Evolutionary conservation across 305 asterid species (phyloP).

Genomic region (Solanum chacoense): DNA sequence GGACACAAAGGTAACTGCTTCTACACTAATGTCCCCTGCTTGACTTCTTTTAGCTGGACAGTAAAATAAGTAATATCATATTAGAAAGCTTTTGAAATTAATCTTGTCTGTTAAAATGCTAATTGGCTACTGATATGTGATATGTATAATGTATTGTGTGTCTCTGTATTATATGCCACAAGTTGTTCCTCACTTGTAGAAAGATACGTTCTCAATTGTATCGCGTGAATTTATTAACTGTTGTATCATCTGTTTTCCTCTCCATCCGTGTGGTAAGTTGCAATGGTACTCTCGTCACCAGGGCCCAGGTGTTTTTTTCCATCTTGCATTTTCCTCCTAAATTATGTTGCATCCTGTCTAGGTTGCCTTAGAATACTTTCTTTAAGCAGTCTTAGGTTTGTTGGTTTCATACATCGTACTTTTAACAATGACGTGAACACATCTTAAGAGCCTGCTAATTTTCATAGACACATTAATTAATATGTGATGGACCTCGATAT

Average conservation of each 20-base stretch:
- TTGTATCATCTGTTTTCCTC: not conserved
- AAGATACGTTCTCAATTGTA: not conserved
- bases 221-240: not conserved
- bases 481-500: not conserved
- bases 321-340: not conserved
- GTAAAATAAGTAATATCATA: not conserved
- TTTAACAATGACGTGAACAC: not conserved
- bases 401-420: not conserved
- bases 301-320: not conserved
- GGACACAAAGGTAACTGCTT: conserved; percentile 38
- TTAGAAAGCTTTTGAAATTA: not conserved
- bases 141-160: not conserved
- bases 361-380: not conserved
- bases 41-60: not conserved
- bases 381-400: not conserved
- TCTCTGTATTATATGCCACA: not conserved
- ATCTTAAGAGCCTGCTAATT: not conserved
- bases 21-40: not conserved
- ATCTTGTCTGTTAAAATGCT: not conserved
- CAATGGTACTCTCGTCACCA: not conserved
- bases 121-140: not conserved
- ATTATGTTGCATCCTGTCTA: not conserved
- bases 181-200: not conserved
- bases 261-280: not conserved
- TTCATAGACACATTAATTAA: not conserved